Evolutionary conservation across 163 green algal genomes (phyloP).

Genomic region (Scenedesmus sp.): DNA sequence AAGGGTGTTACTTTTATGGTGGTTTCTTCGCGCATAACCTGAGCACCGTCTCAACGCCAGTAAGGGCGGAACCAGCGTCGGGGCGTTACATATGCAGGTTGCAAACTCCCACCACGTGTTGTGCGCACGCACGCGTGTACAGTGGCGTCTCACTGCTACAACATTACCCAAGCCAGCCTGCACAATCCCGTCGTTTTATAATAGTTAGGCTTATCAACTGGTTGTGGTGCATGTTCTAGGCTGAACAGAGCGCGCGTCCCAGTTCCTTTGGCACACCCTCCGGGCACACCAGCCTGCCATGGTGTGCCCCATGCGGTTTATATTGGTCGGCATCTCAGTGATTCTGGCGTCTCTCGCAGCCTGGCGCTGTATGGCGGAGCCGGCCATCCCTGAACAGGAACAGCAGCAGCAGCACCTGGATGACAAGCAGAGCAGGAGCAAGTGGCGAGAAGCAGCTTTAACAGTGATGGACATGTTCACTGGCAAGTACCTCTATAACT

Average conservation of each 20-base stretch:
- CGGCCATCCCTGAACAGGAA: not conserved
- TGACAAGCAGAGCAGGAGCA: not conserved
- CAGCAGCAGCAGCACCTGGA: conserved; percentile 15
- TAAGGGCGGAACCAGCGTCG: no score
- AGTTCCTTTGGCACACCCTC: not conserved
- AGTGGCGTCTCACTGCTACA: not conserved
- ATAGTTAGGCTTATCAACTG: not conserved
- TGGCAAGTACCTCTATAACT: conserved; percentile 42
- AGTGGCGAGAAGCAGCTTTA: not conserved
- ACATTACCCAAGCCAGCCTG: not conserved
- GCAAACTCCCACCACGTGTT: not conserved
- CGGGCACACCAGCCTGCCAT: not conserved
- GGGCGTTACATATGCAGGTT: not conserved
- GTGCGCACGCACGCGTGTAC: not conserved
- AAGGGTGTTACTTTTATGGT: not conserved
- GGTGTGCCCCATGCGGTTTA: conserved; percentile 52
- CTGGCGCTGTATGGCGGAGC: conserved; percentile 17
- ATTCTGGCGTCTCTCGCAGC: conserved; percentile 9
- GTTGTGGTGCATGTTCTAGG: not conserved
- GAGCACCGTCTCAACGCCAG: not conserved
- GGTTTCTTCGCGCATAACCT: not conserved
- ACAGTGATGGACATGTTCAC: conserved; percentile 50
- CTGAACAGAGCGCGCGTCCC: not conserved
- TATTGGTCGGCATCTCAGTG: conserved; percentile 30
- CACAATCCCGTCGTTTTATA: not conserved